Evolutionary conservation across 257 asterid species (phyloP), one percentile per base, ranked within the genome.

Genomic region (Datura wrightii): DNA sequence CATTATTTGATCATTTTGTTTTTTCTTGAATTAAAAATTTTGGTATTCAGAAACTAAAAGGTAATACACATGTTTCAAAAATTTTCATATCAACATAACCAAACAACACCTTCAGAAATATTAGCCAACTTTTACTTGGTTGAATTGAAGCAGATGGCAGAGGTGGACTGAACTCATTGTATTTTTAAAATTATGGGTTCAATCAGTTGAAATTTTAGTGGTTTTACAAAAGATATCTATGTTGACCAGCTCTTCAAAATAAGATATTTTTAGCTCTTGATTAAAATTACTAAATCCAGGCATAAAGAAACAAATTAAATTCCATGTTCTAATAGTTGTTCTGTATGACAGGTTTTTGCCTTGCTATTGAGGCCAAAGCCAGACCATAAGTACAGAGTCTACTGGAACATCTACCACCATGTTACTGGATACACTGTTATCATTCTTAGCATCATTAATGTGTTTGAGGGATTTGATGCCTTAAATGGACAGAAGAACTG

Each of bases 331-430:
- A 6, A 50, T 53, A 15, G n/a, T 6, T 16, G 37, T 14, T 41
- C 8, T 31, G 18, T 36, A 60, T 54, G 83, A 59, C 34, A 83
- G 89, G 82, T 83, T 8, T 79, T 84, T 37, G 87, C 87, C 11
- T 39, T 85, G 76, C 72, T 87, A 37, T 10, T 82, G 79, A 87
- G 87, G 53, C 89, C 89, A 13, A 82, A 82, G 79, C 80, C 44
- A 72, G 84, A 87, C 19, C 89, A 87, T 62, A 87, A 85, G 48
- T 87, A 50, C 82, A 53, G 89, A 4, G 19, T 82, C 36, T 84
- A 84, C 78, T 87, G 87, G 89, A 87, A 78, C 84, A 54, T 54
- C 39, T 84, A 76, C 69, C 89, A 87, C 46, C 84, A 76, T 34
- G 79, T 50, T 5, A 63, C 70, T 58, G 87, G 89, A 34, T 87